Conservation (phyloP, 805 yeast genomes). For the Schwanniomyces polymorphus region DNA sequence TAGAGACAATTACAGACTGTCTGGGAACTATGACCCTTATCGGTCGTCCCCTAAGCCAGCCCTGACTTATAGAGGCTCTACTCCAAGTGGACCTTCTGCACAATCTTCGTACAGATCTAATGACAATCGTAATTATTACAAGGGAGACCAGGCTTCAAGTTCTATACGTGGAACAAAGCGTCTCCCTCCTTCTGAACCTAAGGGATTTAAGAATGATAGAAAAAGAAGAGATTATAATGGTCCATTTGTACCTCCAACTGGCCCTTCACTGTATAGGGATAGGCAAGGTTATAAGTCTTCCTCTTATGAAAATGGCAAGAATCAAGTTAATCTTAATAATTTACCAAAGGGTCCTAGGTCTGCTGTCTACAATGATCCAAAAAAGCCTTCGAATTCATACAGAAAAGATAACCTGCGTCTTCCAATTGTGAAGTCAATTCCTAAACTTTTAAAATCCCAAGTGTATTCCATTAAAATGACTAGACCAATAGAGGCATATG, state of each 20-base stretch:
- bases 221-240: constrained; percentile 9
- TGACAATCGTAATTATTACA: constrained; percentile 3
- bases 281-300: constrained; percentile 5
- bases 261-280: constrained; percentile 9
- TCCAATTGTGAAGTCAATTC: not conserved
- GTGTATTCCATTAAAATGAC: constrained; percentile 30
- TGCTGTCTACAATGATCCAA: constrained; percentile 1
- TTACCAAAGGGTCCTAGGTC: constrained; percentile 12
- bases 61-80: not conserved
- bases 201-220: constrained; percentile 6
- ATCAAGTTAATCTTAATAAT: constrained; percentile 5
- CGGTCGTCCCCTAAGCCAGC: not conserved
- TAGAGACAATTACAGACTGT: constrained; percentile 12
- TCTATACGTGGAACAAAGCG: constrained; percentile 4
- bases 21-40: constrained; percentile 4
- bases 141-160: constrained; percentile 4
- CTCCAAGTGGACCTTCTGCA: constrained; percentile 12
- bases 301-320: constrained; percentile 1
- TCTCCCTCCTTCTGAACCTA: constrained; percentile 14
- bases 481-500: constrained; percentile 48
- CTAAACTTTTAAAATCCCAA: constrained; percentile 25
- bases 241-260: constrained; percentile 5
- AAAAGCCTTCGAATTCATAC: not conserved
- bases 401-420: constrained; percentile 1
- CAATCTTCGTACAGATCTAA: constrained; percentile 16